Percentiles rank a stretch among this genome's conserved stretches.
These are phyloP conservation scores for Guyanaporus albipodus DNA, from an alignment of 768 basidiomycete species.

Conservation along the genomic window DNA sequence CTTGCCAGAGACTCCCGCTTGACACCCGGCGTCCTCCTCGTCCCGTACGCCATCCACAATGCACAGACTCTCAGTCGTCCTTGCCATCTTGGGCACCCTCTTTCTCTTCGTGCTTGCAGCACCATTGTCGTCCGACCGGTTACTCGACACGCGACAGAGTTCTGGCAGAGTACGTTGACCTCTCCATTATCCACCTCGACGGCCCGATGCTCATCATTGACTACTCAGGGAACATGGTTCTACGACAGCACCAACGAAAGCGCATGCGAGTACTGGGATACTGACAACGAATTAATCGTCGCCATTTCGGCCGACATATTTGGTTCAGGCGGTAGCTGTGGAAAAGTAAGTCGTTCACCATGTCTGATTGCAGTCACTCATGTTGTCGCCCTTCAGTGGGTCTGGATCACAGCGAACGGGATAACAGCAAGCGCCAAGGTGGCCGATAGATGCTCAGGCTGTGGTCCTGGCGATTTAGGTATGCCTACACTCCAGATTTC, in stretches of 20 bases:
- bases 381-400: conserved; percentile 42
- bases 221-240: conserved; percentile 63
- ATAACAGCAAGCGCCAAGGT: conserved; percentile 45
- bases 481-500: conserved; percentile 15
- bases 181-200: not conserved
- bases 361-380: conserved; percentile 7
- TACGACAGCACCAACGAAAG: conserved; percentile 41
- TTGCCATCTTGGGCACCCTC: conserved; percentile 41
- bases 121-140: conserved; percentile 24
- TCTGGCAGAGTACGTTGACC: conserved; percentile 48
- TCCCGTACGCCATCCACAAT: conserved; percentile 8
- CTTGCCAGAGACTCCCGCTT: conserved; percentile 5
- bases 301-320: conserved; percentile 58
- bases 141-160: conserved; percentile 48
- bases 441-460: conserved; percentile 58
- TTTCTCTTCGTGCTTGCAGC: conserved; percentile 42
- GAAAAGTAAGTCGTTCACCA: conserved; percentile 45
- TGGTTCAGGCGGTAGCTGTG: conserved; percentile 52
- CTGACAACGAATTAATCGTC: conserved; percentile 50
- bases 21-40: not conserved
- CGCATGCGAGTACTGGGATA: conserved; percentile 58
- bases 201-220: conserved; percentile 5
- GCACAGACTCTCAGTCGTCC: conserved; percentile 22
- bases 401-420: conserved; percentile 53
- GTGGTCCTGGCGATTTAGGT: conserved; percentile 55